Conservation (phyloP, 371 early-diverging fungal species). For the Mucor irregularis region DNA sequence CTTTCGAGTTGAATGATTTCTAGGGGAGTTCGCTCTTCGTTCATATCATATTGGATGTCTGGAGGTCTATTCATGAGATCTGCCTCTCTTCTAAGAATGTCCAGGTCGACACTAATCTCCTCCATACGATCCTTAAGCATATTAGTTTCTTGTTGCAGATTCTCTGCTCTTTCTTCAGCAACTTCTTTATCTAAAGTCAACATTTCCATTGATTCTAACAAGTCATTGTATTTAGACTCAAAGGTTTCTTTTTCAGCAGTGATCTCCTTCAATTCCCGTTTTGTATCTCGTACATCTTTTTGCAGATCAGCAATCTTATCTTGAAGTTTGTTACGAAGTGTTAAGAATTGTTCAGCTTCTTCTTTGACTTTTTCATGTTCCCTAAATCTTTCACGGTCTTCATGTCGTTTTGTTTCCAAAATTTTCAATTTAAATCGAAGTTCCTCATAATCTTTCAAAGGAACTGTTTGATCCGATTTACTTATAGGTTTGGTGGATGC, state of each 20-base stretch:
- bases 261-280: constrained; percentile 58
- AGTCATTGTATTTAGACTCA: constrained; percentile 72
- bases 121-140: constrained; percentile 78
- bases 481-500: constrained; percentile 33
- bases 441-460: constrained; percentile 79
- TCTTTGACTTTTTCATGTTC: constrained; percentile 74
- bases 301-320: constrained; percentile 73
- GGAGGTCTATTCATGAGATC: constrained; percentile 45
- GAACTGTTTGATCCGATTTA: constrained; percentile 50
- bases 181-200: constrained; percentile 89
- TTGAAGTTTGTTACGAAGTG: constrained; percentile 70
- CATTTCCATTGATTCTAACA: constrained; percentile 81
- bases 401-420: constrained; percentile 79
- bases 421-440: constrained; percentile 77
- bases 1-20: constrained; percentile 70
- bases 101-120: constrained; percentile 73
- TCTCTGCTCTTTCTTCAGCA: constrained; percentile 86
- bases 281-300: constrained; percentile 67
- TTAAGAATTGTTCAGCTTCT: constrained; percentile 74
- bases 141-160: constrained; percentile 71
- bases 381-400: constrained; percentile 75
- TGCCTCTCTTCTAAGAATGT: constrained; percentile 68
- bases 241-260: constrained; percentile 58
- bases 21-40: constrained; percentile 50
- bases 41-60: constrained; percentile 17